These are phyloP conservation scores for Fusarium sp. DNA, from an alignment of 2,329 filamentous ascomycete species.

Conservation along the genomic window DNA sequence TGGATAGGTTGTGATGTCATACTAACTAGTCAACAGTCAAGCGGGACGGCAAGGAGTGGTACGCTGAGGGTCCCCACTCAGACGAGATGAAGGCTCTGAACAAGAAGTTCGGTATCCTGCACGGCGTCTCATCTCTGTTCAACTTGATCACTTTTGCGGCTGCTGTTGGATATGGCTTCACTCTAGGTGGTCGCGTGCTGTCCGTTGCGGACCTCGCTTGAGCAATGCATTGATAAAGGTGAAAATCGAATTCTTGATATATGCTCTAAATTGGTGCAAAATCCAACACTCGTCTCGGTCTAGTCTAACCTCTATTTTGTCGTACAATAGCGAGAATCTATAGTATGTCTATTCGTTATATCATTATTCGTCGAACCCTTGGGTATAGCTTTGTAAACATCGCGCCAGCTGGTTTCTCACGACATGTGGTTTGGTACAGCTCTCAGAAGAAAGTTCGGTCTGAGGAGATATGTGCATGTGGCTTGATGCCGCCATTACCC, in stretches of 20 bases:
- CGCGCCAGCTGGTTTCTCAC: slow-evolving; percentile 34
- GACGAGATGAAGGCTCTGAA: slow-evolving; percentile 87
- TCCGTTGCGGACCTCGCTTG: slow-evolving; percentile 55
- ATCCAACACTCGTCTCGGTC: slow-evolving; percentile 25
- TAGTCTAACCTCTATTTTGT: slow-evolving; percentile 7
- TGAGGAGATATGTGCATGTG: slow-evolving; percentile 1
- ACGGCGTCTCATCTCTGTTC: slow-evolving; percentile 84
- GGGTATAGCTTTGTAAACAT: slow-evolving; percentile 43
- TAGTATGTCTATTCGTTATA: slow-evolving; percentile 38
- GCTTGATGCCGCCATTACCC: slow-evolving; percentile 16
- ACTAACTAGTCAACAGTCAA: slow-evolving; percentile 70
- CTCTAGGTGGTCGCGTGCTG: slow-evolving; percentile 75
- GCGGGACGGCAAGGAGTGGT: slow-evolving; percentile 89
- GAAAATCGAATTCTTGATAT: slow-evolving; percentile 12
- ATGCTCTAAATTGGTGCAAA: slow-evolving; percentile 30
- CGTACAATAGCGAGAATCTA: slow-evolving; percentile 18
- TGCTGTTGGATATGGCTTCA: slow-evolving; percentile 83
- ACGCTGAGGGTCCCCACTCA: slow-evolving; percentile 84
- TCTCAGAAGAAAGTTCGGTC: background rate
- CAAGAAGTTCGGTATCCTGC: slow-evolving; percentile 82
- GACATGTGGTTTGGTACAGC: slow-evolving; percentile 2
- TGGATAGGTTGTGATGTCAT: background rate
- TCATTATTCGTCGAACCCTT: slow-evolving; percentile 44
- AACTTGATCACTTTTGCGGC: slow-evolving; percentile 81
- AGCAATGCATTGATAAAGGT: slow-evolving; percentile 10